Evolutionary conservation across 257 asterid species (phyloP).

Genomic region (Thymus mandschuricus): DNA sequence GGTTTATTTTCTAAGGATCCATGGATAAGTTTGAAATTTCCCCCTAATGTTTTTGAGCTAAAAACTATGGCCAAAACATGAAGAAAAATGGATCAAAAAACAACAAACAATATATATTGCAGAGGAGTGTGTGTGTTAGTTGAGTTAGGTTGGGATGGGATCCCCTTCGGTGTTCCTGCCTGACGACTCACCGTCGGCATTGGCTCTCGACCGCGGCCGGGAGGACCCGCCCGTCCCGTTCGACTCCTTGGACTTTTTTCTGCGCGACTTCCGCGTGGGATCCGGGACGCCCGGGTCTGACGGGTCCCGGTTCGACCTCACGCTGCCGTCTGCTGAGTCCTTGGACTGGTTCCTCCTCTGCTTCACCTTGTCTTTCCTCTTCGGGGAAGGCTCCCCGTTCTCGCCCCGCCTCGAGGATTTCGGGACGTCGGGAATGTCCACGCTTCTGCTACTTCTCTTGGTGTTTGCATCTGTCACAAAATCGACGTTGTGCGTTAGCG

Average conservation of each 20-base stretch:
- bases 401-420: conserved; percentile 50
- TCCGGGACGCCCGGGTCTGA: conserved; percentile 41
- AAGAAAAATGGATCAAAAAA: conserved; percentile 8
- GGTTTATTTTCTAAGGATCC: conserved; percentile 24
- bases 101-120: background rate
- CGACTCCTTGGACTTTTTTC: conserved; percentile 61
- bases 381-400: conserved; percentile 41
- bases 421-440: conserved; percentile 44
- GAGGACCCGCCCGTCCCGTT: conserved; percentile 37
- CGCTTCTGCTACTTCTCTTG: conserved; percentile 34
- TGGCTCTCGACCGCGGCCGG: conserved; percentile 38
- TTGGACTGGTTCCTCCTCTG: conserved; percentile 50
- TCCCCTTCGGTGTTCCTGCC: conserved; percentile 16
- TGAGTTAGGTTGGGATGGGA: background rate
- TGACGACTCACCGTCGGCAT: conserved; percentile 27
- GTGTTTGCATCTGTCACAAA: conserved; percentile 40
- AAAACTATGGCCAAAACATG: conserved; percentile 26
- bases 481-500: background rate
- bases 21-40: background rate
- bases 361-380: conserved; percentile 48
- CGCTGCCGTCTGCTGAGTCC: conserved; percentile 49
- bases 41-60: conserved; percentile 26
- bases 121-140: background rate
- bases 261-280: conserved; percentile 47
- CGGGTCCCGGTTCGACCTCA: conserved; percentile 38